phyloP scores from a whole-genome alignment of 1,284 basidiomycete species.

The Sporisorium scitamineum region DNA sequence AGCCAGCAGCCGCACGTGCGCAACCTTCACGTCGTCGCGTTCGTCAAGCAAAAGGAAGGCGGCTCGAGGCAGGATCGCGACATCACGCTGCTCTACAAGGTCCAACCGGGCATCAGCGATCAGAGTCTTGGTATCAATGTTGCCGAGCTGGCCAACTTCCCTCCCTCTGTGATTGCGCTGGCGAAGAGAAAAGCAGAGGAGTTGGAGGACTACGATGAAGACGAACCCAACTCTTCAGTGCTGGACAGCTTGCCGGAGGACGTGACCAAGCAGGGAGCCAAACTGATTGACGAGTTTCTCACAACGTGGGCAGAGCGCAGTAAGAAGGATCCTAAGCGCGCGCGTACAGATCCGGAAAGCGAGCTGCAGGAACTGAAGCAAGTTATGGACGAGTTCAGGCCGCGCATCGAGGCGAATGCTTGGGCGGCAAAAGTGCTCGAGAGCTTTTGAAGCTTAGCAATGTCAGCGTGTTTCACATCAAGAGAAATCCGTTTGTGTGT shows the following conservation, averaged over 20 bases:
- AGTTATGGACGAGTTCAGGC: conserved; percentile 78
- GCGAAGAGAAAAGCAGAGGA: conserved; percentile 96
- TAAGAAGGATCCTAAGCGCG: conserved; percentile 13
- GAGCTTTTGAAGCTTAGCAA: conserved; percentile 57
- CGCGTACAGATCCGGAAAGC: conserved; percentile 71
- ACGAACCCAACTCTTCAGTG: conserved; percentile 18
- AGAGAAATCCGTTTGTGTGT: neutral
- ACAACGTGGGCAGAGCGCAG: conserved; percentile 75
- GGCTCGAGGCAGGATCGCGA: conserved; percentile 75
- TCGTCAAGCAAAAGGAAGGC: conserved; percentile 75
- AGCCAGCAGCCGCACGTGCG: conserved; percentile 87
- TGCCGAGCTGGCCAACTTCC: conserved; percentile 94
- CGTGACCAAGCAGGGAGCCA: conserved; percentile 81
- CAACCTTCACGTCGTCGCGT: conserved; percentile 95
- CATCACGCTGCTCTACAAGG: conserved; percentile 89
- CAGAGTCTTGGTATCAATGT: conserved; percentile 99
- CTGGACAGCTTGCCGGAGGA: conserved; percentile 70
- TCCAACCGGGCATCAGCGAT: conserved; percentile 78
- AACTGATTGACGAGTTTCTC: conserved; percentile 83
- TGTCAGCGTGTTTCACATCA: neutral
- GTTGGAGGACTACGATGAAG: conserved; percentile 85
- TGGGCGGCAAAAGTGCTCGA: conserved; percentile 80
- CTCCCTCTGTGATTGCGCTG: conserved; percentile 90
- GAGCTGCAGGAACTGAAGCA: conserved; percentile 77
- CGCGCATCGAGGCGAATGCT: conserved; percentile 78